A percentile compares a stretch with the other conserved stretches of the same genome.
Evolutionary conservation across 257 asterid species (phyloP).

Genomic region (Marsdenia floribunda): DNA sequence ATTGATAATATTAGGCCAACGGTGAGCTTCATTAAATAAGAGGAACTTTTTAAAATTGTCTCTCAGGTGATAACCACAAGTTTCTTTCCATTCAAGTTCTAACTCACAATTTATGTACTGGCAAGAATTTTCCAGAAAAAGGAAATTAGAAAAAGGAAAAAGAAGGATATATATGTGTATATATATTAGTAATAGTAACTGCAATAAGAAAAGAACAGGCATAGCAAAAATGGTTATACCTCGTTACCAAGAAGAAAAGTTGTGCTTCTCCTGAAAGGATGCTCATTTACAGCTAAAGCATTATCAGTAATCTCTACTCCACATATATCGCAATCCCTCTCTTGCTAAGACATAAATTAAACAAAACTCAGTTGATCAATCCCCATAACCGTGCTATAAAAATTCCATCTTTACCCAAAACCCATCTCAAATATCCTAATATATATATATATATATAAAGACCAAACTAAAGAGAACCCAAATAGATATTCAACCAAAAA

Average conservation of each 20-base stretch:
- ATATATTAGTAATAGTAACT: too few species aligned
- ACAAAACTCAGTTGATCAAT: constrained; percentile 8
- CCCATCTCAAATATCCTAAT: background rate
- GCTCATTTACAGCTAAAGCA: constrained; percentile 67
- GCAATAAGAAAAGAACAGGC: background rate
- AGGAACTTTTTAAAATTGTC: background rate
- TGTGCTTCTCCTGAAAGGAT: constrained; percentile 86
- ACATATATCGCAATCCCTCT: constrained; percentile 83
- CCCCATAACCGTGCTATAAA: background rate
- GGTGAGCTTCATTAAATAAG: background rate
- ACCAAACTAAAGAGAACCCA: background rate
- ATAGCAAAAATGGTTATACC: constrained; percentile 33
- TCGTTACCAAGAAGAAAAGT: constrained; percentile 97
- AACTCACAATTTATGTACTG: background rate
- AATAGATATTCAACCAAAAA: background rate
- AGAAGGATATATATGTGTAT: too few species aligned
- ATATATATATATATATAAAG: background rate
- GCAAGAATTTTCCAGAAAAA: background rate
- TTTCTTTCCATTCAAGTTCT: background rate
- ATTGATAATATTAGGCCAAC: background rate
- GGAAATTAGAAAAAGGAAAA: background rate
- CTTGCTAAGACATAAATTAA: constrained; percentile 40
- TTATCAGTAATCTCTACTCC: constrained; percentile 91
- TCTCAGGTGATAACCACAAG: background rate
- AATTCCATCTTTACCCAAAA: background rate